Evolutionary conservation across 768 basidiomycete genomes (phyloP).

Genomic region (Scleroderma citrinum): DNA sequence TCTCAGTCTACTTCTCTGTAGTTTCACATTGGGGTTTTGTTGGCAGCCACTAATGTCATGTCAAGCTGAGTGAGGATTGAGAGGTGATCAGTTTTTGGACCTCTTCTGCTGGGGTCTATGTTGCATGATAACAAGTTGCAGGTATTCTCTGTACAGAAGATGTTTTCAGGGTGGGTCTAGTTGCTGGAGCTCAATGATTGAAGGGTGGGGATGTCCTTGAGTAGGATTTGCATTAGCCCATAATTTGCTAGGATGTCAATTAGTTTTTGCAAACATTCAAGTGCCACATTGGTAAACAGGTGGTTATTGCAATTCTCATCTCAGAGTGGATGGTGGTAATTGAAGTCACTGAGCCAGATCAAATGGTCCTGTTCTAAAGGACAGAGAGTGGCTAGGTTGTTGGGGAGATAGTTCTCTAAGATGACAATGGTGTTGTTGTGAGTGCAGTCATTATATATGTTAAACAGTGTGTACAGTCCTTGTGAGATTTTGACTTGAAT

Average conservation of each 20-base stretch:
- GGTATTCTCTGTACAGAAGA: conserved; percentile 4
- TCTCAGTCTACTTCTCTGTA: conserved; percentile 1
- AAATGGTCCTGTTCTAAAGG: conserved; percentile 4
- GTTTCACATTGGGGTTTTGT: neutral
- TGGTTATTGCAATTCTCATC: conserved; percentile 7
- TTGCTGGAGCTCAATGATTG: neutral
- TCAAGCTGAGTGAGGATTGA: neutral
- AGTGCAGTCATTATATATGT: conserved; percentile 8
- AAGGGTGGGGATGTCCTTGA: conserved; percentile 3
- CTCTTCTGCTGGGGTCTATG: too few species aligned
- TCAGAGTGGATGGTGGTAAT: conserved; percentile 21
- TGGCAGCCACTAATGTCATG: neutral
- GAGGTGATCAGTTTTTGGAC: neutral
- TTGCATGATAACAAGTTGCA: too few species aligned
- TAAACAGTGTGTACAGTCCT: neutral
- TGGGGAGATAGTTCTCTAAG: neutral
- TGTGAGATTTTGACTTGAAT: neutral
- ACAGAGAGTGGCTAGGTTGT: neutral
- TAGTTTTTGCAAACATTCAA: neutral
- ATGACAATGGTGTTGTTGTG: neutral
- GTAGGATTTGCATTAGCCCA: conserved; percentile 4
- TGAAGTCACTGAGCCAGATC: conserved; percentile 22
- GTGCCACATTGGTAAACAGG: conserved; percentile 6
- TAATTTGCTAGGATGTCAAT: conserved; percentile 5
- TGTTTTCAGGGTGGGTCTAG: conserved; percentile 7